phyloP scores from a whole-genome alignment of 1,284 basidiomycete species.

The Boletus putidus region DNA sequence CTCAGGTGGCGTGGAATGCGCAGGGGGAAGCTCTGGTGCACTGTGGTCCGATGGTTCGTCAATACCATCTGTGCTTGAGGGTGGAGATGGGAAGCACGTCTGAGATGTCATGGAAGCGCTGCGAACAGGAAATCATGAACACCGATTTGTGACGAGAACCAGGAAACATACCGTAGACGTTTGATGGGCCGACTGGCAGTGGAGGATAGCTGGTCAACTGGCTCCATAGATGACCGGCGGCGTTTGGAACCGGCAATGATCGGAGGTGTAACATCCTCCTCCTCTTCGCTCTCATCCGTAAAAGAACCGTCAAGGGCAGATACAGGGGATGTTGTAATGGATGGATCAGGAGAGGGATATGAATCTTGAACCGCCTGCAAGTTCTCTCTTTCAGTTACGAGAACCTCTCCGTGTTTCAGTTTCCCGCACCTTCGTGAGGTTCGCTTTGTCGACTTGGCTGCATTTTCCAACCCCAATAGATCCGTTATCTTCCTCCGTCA shows the following conservation, averaged over 20 bases:
- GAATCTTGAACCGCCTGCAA: constrained; percentile 8
- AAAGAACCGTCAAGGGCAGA: constrained; percentile 1
- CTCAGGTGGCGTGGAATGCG: background rate
- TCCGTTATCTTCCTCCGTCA: constrained; percentile 21
- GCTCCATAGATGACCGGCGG: constrained; percentile 12
- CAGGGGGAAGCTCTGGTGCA: background rate
- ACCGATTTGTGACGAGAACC: fast-evolving
- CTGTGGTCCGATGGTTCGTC: background rate
- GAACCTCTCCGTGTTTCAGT: background rate
- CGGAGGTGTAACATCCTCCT: constrained; percentile 11
- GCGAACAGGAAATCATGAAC: background rate
- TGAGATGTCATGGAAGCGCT: constrained; percentile 6
- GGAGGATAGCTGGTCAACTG: background rate
- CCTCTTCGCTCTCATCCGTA: constrained; percentile 17
- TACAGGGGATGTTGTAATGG: constrained; percentile 2
- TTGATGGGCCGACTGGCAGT: constrained; percentile 19
- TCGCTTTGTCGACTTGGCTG: background rate
- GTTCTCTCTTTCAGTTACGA: background rate
- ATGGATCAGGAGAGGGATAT: constrained; percentile 20
- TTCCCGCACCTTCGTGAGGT: constrained; percentile 7
- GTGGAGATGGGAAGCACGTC: constrained; percentile 25
- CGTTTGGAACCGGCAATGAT: constrained; percentile 31
- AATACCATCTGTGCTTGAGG: constrained; percentile 15
- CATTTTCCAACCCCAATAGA: no score
- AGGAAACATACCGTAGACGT: constrained; percentile 29